Percentiles rank a stretch among this genome's conserved stretches.
phyloP scores from a whole-genome alignment of 768 basidiomycete species.

The Trametes cinnabarina region DNA sequence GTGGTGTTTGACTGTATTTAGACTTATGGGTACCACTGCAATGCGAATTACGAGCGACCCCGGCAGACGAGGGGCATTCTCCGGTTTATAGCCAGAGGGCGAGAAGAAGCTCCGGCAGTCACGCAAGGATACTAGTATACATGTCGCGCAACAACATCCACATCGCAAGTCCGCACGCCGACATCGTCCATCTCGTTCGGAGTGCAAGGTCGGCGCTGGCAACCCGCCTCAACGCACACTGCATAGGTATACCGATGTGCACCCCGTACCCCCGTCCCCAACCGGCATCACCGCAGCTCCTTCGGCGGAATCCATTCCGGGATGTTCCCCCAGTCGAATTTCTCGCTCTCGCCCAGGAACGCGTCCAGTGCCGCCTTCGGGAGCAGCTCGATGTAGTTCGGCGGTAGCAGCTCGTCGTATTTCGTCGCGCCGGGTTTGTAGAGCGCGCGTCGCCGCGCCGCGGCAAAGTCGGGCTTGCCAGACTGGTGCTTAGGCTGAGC shows the following conservation, averaged over 20 bases:
- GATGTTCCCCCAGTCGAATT: conserved; percentile 67
- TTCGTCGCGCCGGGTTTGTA: conserved; percentile 49
- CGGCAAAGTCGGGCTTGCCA: conserved; percentile 34
- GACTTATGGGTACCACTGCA: conserved; percentile 4
- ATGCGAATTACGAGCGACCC: no score
- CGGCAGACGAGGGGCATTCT: background rate
- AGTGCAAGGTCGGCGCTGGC: no score
- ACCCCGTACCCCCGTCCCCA: background rate
- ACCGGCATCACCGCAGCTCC: conserved; percentile 36
- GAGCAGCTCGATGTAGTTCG: conserved; percentile 54
- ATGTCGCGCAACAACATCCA: background rate
- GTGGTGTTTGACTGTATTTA: conserved; percentile 13
- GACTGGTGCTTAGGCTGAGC: conserved; percentile 18
- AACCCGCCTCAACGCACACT: no score
- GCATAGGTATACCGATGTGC: background rate
- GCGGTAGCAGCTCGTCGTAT: conserved; percentile 56
- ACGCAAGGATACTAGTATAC: no score
- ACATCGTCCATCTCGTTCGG: no score
- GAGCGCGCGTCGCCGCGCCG: conserved; percentile 29
- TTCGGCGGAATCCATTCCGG: conserved; percentile 75
- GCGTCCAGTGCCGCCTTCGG: conserved; percentile 51
- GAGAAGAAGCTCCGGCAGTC: no score
- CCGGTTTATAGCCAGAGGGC: no score
- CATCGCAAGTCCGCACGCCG: no score
- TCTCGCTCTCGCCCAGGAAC: conserved; percentile 42